Evolutionary conservation across 23 red algal species (phyloP).

Genomic region (Gracilaria gracilis): DNA sequence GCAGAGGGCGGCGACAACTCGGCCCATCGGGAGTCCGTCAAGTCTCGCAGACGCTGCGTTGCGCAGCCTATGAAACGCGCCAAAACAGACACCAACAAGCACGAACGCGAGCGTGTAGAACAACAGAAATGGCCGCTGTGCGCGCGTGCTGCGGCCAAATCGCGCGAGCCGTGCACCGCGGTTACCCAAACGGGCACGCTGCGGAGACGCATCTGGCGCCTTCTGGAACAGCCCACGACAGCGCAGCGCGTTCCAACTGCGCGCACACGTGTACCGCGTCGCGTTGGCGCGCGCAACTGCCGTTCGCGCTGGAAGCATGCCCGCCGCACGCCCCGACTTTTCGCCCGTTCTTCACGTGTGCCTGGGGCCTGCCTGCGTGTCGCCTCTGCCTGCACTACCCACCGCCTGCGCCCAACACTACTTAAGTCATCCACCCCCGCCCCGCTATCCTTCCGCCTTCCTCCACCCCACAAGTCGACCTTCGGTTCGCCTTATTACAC

Average conservation of each 20-base stretch:
- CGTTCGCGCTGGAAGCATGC: conserved; percentile 18
- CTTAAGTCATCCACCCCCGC: conserved; percentile 24
- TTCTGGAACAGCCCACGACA: conserved; percentile 28
- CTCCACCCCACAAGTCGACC: conserved; percentile 44
- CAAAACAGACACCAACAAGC: not conserved
- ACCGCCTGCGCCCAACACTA: conserved; percentile 1
- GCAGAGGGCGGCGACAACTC: not conserved
- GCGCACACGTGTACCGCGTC: conserved; percentile 4
- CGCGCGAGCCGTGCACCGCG: not conserved
- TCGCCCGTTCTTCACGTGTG: conserved; percentile 7
- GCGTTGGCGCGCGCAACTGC: not conserved
- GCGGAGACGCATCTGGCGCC: not conserved
- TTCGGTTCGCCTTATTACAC: conserved; percentile 58
- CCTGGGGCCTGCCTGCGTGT: not conserved
- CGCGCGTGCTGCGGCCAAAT: not conserved
- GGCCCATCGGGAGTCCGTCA: not conserved
- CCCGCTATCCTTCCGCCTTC: not conserved
- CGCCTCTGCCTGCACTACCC: not conserved
- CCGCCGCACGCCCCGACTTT: not conserved
- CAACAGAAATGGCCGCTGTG: not conserved
- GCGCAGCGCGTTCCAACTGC: conserved; percentile 8
- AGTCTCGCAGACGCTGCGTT: not conserved
- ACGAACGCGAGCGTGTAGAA: not conserved
- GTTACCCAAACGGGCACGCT: not conserved
- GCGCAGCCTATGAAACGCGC: not conserved